Conservation (phyloP, 2,329 filamentous ascomycete genomes). For the Talaromyces sp. region DNA sequence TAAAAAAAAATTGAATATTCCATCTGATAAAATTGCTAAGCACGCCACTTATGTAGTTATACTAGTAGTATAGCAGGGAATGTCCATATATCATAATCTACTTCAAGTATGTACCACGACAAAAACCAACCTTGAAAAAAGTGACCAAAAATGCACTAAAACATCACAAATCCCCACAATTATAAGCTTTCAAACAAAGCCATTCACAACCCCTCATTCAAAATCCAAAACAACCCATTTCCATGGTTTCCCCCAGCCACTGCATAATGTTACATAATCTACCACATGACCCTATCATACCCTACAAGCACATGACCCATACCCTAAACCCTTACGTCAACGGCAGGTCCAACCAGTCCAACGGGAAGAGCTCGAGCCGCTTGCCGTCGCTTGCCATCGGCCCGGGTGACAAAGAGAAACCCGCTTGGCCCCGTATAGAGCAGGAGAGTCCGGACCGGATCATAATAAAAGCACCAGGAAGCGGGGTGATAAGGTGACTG, state of each 20-base stretch:
- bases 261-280: constrained; percentile 11
- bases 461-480: constrained; percentile 8
- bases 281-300: constrained; percentile 10
- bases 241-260: neutral
- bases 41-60: neutral
- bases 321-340: constrained; percentile 9
- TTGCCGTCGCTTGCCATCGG: constrained; percentile 40
- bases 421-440: constrained; percentile 8
- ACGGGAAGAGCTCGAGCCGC: constrained; percentile 18
- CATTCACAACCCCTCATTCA: too few species aligned
- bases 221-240: neutral
- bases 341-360: constrained; percentile 17
- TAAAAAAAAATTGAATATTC: too few species aligned
- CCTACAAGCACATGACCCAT: constrained; percentile 6
- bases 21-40: neutral
- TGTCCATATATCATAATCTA: neutral
- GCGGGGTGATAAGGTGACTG: neutral
- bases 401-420: constrained; percentile 34
- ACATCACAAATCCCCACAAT: too few species aligned
- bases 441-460: constrained; percentile 20
- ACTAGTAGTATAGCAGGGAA: neutral
- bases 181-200: too few species aligned
- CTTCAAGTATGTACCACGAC: too few species aligned
- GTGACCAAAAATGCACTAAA: too few species aligned
- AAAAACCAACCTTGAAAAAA: too few species aligned